phyloP scores from a whole-genome alignment of 805 yeast species.

The Sugiyamaella lignohabitans region DNA sequence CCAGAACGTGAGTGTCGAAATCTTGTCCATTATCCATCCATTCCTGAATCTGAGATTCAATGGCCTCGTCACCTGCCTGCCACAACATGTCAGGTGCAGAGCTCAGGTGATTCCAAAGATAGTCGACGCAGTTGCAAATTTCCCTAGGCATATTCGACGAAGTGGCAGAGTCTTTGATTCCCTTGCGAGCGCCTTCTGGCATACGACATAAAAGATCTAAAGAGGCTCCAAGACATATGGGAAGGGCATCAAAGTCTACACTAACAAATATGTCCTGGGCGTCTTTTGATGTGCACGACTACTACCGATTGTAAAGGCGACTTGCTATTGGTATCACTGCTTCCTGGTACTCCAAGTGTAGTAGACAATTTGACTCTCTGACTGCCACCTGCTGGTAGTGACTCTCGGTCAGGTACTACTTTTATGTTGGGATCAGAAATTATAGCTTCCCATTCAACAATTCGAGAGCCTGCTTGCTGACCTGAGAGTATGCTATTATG shows the following conservation, averaged over 20 bases:
- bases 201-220: conserved; percentile 22
- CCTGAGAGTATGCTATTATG: conserved; percentile 15
- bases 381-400: conserved; percentile 26
- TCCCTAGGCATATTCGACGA: conserved; percentile 30
- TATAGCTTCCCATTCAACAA: conserved; percentile 35
- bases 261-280: conserved; percentile 31
- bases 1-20: conserved; percentile 29
- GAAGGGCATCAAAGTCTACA: conserved; percentile 23
- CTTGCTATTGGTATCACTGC: conserved; percentile 1
- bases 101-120: conserved; percentile 24
- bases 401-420: conserved; percentile 28
- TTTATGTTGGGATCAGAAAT: conserved; percentile 18
- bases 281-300: conserved; percentile 26
- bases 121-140: conserved; percentile 32
- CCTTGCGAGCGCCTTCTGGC: conserved; percentile 22
- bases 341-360: conserved; percentile 6
- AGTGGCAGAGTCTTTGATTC: conserved; percentile 13
- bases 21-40: conserved; percentile 32
- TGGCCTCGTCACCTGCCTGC: conserved; percentile 21
- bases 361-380: conserved; percentile 21
- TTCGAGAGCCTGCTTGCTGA: conserved; percentile 28
- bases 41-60: conserved; percentile 27
- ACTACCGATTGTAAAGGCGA: conserved; percentile 22
- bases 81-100: conserved; percentile 21
- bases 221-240: conserved; percentile 30